phyloP scores from a whole-genome alignment of 176 grass and related monocot species.

The Neostapfia colusana region DNA sequence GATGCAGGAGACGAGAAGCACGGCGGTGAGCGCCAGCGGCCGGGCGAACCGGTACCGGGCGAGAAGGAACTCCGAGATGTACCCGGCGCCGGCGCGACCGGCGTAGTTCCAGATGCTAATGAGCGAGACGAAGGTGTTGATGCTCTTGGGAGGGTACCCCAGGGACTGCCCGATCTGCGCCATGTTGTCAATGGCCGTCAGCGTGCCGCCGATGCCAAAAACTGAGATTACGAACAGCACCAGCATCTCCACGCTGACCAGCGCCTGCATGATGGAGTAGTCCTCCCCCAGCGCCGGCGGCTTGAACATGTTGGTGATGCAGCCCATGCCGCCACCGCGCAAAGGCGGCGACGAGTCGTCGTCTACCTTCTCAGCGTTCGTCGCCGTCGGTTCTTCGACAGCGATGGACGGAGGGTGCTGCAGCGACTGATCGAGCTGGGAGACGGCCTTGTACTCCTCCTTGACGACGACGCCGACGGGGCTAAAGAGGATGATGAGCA shows the following conservation, averaged over 20 bases:
- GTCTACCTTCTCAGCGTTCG: background rate
- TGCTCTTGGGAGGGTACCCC: conserved; percentile 53
- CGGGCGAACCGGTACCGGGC: no score
- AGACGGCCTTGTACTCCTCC: background rate
- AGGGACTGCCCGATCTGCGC: conserved; percentile 68
- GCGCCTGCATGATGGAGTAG: conserved; percentile 63
- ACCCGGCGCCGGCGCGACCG: conserved; percentile 53
- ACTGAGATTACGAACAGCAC: conserved; percentile 60
- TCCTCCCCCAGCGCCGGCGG: conserved; percentile 60
- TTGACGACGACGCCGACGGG: background rate
- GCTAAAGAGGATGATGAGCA: background rate
- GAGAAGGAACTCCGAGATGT: conserved; percentile 58
- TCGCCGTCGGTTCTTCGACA: background rate
- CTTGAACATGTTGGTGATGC: conserved; percentile 39
- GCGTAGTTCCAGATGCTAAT: conserved; percentile 90
- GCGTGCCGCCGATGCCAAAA: conserved; percentile 66
- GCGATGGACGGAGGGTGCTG: no score
- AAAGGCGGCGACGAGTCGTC: background rate
- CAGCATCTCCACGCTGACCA: conserved; percentile 73
- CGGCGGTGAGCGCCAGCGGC: conserved; percentile 48
- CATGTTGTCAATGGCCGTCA: conserved; percentile 83
- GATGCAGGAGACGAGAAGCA: conserved; percentile 62
- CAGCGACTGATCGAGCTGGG: no score
- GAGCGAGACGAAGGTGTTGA: conserved; percentile 74
- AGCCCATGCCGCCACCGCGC: background rate